Evolutionary conservation across 169 alveolate species (phyloP).

Genomic region (Perkinsus olseni): DNA sequence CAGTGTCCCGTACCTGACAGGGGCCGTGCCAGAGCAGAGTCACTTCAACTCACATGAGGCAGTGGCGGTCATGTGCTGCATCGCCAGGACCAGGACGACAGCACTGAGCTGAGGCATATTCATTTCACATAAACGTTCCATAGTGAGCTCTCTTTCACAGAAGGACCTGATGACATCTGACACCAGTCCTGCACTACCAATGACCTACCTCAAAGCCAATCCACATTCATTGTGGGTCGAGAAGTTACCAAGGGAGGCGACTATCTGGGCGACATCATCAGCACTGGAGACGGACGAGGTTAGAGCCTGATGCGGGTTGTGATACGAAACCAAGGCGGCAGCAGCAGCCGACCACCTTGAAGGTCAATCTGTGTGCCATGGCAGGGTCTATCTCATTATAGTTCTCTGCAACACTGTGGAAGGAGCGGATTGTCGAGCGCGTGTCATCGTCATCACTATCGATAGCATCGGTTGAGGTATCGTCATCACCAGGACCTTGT

Average conservation of each 20-base stretch:
- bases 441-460: not conserved
- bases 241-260: not conserved
- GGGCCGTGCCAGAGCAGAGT: not conserved
- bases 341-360: not conserved
- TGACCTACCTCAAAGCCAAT: not conserved
- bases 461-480: not conserved
- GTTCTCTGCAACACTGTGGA: not conserved
- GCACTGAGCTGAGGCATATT: not conserved
- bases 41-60: not conserved
- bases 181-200: not conserved
- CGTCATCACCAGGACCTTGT: too few species aligned
- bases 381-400: not conserved
- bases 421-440: not conserved
- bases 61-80: not conserved
- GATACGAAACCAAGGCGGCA: not conserved
- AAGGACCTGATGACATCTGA: not conserved
- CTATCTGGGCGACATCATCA: not conserved
- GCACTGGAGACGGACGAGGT: not conserved
- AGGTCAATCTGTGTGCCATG: not conserved
- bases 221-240: not conserved
- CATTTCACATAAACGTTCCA: not conserved
- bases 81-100: not conserved
- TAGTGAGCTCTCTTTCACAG: not conserved
- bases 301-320: not conserved
- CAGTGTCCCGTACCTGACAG: not conserved